Evolutionary conservation across 495 filamentous ascomycete species (phyloP), one percentile per base, ranked within the genome.

Genomic region (Sphaerosporella brunnea): DNA sequence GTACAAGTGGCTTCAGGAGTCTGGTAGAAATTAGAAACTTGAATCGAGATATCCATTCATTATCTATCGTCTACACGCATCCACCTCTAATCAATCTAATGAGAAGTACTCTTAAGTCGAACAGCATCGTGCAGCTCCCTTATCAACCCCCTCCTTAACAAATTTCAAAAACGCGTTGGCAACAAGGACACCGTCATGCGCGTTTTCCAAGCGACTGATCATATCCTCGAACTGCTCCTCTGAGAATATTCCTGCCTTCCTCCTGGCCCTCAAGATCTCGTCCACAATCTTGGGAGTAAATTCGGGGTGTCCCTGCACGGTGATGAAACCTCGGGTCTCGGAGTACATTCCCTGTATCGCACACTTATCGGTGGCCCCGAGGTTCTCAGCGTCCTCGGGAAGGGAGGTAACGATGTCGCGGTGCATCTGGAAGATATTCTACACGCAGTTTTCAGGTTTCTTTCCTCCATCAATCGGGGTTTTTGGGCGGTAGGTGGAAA

Each of bases 401-500:
- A 76, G 71, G 9, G 68, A 58, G 48, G 65, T 69, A n/a, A 88
- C 79, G 24, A 82, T 73, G 58, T 94, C 87, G 36, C 73, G 72
- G 65, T 96, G 86, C 86, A 93, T 92, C 64, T 94, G 85, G 54
- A 85, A 78, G 42, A 93, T 72, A 30, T 69, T 71, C 85, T 92
- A 23, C n/a, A n/a, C n/a, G n/a, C n/a, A n/a, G n/a, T n/a, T n/a
- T n/a, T n/a, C n/a, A n/a, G n/a, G n/a, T n/a, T n/a, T n/a, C n/a
- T n/a, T 23, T 16, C 5, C 20, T 40, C n/a, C 37, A 21, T 18
- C 10, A n/a, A n/a, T n/a, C n/a, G n/a, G n/a, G n/a, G n/a, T n/a
- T n/a, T n/a, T n/a, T n/a, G 49, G 23, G 20, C 23, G 4, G 39
- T 0, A 16, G 25, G 43, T 39, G 10, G 21, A 32, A 38, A 36